These are phyloP conservation scores for Oenanthe javanica DNA, from an alignment of 140 eudicot species.

Conservation along the genomic window DNA sequence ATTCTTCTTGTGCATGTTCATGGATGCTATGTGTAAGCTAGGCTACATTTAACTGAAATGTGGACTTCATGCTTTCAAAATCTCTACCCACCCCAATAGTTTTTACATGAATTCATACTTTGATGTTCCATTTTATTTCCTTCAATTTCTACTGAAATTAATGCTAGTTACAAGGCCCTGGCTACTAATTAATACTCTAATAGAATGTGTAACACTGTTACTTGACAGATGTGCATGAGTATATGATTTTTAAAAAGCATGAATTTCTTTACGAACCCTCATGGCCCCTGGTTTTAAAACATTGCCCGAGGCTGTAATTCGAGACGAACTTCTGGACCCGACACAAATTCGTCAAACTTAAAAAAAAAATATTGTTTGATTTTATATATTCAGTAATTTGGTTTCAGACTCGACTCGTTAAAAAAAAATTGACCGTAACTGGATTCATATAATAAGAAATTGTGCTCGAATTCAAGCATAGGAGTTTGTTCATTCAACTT, in stretches of 20 bases:
- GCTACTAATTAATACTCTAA: not conserved
- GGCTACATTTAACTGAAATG: not conserved
- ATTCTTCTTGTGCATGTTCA: not conserved
- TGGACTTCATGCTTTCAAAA: conserved; percentile 1
- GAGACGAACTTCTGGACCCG: not conserved
- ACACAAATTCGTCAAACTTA: not conserved
- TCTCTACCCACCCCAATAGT: not conserved
- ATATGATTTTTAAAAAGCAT: too few relatives aligned
- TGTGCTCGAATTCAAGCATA: too few relatives aligned
- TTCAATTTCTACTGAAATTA: not conserved
- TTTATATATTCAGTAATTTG: not conserved
- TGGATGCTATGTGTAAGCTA: not conserved
- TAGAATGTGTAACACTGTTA: not conserved
- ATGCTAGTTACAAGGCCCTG: not conserved
- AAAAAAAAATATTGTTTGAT: not conserved
- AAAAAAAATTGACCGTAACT: too few relatives aligned
- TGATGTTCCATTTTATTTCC: not conserved
- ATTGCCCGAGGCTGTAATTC: not conserved
- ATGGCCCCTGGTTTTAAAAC: too few relatives aligned
- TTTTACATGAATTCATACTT: not conserved
- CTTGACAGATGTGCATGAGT: not conserved
- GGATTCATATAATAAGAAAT: too few relatives aligned
- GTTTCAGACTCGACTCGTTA: not conserved
- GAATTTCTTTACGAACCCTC: too few relatives aligned
- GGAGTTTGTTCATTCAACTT: too few relatives aligned